Evolutionary conservation across 441 rosid genomes (phyloP), one percentile per base, ranked within the genome.

Genomic region (Pelargonium citronellum): DNA sequence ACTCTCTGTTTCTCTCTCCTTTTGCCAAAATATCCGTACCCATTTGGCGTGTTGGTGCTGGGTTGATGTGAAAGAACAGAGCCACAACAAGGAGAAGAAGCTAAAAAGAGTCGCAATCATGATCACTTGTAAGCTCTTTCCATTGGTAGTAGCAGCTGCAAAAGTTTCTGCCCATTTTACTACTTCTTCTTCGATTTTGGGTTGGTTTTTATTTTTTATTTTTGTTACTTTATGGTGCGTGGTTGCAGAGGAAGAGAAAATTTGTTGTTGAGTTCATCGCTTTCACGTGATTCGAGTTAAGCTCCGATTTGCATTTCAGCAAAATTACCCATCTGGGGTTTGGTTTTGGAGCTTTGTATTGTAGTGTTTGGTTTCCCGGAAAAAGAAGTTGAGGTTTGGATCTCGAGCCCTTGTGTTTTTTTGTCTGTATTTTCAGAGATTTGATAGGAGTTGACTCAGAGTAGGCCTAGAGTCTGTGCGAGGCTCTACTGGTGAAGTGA

Each of bases 251-350:
- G 58, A 51, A 51, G 17, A 51, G 17, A 17, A n/a, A 51, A 51
- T n/a, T 51, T 51, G 17, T 51, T 51, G 58, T 51, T 51, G 58
- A 11, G 16, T 51, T 51, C 58, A 51, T 11, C 16, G 58, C 1
- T 27, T 27, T 27, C 30, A 27, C 30, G 30, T 27, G 30, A 27
- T 27, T 27, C 30, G 30, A 27, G 30, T 27, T 1, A 51, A n/a
- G 58, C 13, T 17, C 58, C 16, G 58, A 51, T 51, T 51, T 51
- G 19, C 19, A 13, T 6, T 51, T n/a, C 17, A 51, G 58, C 58
- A 51, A 51, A 51, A 51, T n/a, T 15, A 11, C 58, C 58, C 58
- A 51, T 51, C 16, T 51, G 58, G 58, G 58, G n/a, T 51, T 51
- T 17, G 58, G 58, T 51, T 51, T 51, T 17, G n/a, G 58, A 11